A percentile compares a stretch with the other conserved stretches of the same genome.
Evolutionary conservation across 257 asterid genomes (phyloP).

Genomic region (Mentha longifolia): DNA sequence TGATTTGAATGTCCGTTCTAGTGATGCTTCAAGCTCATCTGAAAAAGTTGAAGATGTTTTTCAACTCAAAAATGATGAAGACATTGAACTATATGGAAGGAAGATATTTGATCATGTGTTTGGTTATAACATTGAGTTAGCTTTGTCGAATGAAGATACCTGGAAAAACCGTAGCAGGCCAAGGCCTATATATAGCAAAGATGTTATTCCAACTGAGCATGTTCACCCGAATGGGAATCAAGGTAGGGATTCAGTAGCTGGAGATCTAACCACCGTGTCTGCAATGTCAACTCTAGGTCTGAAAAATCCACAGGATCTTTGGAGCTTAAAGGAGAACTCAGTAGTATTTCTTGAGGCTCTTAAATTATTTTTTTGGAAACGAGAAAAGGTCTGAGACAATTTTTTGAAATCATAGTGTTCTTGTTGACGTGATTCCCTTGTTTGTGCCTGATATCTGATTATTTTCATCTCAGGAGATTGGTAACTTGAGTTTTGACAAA

Average conservation of each 20-base stretch:
- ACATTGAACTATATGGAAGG: conserved; percentile 75
- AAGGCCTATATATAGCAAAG: conserved; percentile 77
- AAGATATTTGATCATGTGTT: conserved; percentile 94
- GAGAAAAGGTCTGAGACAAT: conserved; percentile 72
- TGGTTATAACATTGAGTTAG: conserved; percentile 91
- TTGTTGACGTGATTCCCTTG: conserved; percentile 28
- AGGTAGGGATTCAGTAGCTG: conserved; percentile 43
- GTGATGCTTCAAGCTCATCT: conserved; percentile 77
- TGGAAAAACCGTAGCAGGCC: conserved; percentile 92
- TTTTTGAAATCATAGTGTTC: conserved; percentile 21
- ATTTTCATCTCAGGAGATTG: conserved; percentile 67
- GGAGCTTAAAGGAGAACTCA: conserved; percentile 91
- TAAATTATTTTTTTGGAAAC: conserved; percentile 62
- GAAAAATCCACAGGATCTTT: conserved; percentile 89
- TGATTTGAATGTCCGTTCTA: conserved; percentile 83
- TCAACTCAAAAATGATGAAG: conserved; percentile 66
- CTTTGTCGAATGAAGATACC: conserved; percentile 88
- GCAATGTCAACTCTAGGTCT: conserved; percentile 86
- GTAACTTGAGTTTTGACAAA: conserved; percentile 92
- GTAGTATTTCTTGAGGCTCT: conserved; percentile 83
- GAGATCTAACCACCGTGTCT: conserved; percentile 61
- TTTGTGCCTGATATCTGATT: conserved; percentile 12
- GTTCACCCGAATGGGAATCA: conserved; percentile 72
- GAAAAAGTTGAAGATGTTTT: conserved; percentile 70
- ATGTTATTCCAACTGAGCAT: conserved; percentile 51